Evolutionary conservation across 805 yeast species (phyloP).

Genomic region (Kuraishia floccosa): DNA sequence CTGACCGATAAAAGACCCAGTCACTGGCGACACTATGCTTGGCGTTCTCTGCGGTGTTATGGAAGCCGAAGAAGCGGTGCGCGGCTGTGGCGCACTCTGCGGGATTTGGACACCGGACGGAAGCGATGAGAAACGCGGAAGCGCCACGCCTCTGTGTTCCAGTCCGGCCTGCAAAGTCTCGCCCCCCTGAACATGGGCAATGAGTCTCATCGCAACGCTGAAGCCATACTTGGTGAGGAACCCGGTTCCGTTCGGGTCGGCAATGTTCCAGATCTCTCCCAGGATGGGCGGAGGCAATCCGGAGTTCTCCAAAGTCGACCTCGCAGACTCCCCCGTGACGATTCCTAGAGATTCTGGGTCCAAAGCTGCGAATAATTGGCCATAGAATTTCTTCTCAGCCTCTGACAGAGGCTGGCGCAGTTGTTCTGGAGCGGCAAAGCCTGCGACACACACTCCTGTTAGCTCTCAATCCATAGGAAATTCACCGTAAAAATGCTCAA

Average conservation of each 20-base stretch:
- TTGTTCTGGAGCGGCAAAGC: slow-evolving; percentile 1
- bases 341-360: slow-evolving; percentile 74
- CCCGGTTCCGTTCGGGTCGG: slow-evolving; percentile 87
- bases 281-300: slow-evolving; percentile 68
- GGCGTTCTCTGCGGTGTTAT: neutral
- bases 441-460: too few relatives aligned
- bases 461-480: neutral
- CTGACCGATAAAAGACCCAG: neutral
- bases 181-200: slow-evolving; percentile 80
- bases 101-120: slow-evolving; percentile 19
- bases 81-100: slow-evolving; percentile 7
- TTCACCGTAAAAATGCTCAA: too few relatives aligned
- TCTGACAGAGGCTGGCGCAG: slow-evolving; percentile 34
- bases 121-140: slow-evolving; percentile 44
- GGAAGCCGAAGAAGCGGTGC: slow-evolving; percentile 1
- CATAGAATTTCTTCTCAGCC: slow-evolving; percentile 68
- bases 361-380: slow-evolving; percentile 65
- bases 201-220: slow-evolving; percentile 76
- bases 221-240: slow-evolving; percentile 73
- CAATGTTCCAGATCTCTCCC: slow-evolving; percentile 90
- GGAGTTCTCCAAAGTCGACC: slow-evolving; percentile 74
- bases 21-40: neutral
- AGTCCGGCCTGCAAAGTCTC: slow-evolving; percentile 40
- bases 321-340: slow-evolving; percentile 81
- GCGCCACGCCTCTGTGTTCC: slow-evolving; percentile 48